Conservation (phyloP, 164 flowering plant genomes). For the Vitis amurensis region DNA sequence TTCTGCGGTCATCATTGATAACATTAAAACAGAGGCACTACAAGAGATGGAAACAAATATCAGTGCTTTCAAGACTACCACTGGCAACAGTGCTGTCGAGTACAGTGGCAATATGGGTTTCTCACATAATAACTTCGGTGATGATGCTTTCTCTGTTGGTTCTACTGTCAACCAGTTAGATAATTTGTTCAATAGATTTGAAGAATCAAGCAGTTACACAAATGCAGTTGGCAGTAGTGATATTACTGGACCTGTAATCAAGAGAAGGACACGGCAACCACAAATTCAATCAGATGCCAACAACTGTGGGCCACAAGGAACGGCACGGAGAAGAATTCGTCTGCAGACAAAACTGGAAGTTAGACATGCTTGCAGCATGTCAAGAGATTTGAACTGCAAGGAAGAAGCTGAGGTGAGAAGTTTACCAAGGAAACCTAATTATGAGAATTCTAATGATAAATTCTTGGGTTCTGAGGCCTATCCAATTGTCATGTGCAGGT, state of each 20-base stretch:
- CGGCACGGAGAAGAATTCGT: conserved; percentile 55
- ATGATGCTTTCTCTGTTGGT: conserved; percentile 16
- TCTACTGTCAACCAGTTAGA: conserved; percentile 7
- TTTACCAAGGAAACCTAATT: not conserved
- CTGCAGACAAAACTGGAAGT: conserved; percentile 31
- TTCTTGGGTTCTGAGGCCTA: not conserved
- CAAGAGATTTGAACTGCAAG: conserved; percentile 3
- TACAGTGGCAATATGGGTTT: not conserved
- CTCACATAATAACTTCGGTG: not conserved
- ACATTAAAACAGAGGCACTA: not conserved
- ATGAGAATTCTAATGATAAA: not conserved
- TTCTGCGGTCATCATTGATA: too few relatives aligned
- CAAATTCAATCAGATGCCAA: conserved; percentile 8
- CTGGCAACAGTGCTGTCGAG: not conserved
- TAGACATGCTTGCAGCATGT: conserved; percentile 3
- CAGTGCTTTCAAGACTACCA: not conserved
- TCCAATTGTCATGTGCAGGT: conserved; percentile 28
- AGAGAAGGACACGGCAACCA: conserved; percentile 28
- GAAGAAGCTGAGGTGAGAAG: conserved; percentile 33
- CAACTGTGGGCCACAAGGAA: conserved; percentile 35
- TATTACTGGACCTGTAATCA: conserved; percentile 33
- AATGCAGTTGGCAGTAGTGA: conserved; percentile 8
- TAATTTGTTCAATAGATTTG: not conserved
- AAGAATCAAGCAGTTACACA: conserved; percentile 10
- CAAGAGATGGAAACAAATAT: conserved; percentile 5